Conservation (phyloP, 768 basidiomycete genomes). For the Guyanaporus albipodus region DNA sequence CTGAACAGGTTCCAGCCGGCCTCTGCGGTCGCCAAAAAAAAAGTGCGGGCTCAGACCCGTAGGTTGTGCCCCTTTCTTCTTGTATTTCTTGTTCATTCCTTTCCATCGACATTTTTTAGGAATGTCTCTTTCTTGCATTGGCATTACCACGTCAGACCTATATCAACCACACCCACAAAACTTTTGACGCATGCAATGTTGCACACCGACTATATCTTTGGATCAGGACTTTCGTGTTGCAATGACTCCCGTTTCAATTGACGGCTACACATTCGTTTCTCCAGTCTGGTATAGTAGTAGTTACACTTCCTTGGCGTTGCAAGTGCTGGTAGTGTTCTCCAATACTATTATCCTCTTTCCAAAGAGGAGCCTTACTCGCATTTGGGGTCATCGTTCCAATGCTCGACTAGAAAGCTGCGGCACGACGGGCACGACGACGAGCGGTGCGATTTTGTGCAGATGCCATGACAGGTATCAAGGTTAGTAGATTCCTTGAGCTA, state of each 20-base stretch:
- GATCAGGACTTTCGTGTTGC: constrained; percentile 6
- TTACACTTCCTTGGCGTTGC: constrained; percentile 2
- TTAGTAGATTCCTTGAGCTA: too few relatives aligned
- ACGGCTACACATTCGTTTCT: constrained; percentile 1
- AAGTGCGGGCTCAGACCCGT: constrained; percentile 1
- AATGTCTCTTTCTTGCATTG: constrained; percentile 4
- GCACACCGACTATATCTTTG: constrained; percentile 4
- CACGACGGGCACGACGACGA: too few relatives aligned
- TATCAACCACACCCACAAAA: constrained; percentile 9
- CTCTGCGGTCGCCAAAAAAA: neutral
- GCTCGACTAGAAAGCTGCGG: too few relatives aligned
- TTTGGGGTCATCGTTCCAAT: too few relatives aligned
- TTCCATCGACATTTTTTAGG: constrained; percentile 12
- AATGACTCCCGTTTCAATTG: neutral
- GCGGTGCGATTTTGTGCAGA: too few relatives aligned
- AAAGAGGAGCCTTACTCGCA: too few relatives aligned
- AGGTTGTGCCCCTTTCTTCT: neutral
- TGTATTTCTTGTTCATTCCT: neutral
- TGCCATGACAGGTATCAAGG: too few relatives aligned
- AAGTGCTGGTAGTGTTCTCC: constrained; percentile 1
- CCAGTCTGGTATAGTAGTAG: constrained; percentile 10
- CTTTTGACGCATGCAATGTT: constrained; percentile 15
- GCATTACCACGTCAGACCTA: constrained; percentile 3
- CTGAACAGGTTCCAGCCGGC: constrained; percentile 21
- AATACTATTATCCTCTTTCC: too few relatives aligned